Evolutionary conservation across 768 basidiomycete species (phyloP), one percentile per base, ranked within the genome.

Genomic region (Artomyces pyxidatus): DNA sequence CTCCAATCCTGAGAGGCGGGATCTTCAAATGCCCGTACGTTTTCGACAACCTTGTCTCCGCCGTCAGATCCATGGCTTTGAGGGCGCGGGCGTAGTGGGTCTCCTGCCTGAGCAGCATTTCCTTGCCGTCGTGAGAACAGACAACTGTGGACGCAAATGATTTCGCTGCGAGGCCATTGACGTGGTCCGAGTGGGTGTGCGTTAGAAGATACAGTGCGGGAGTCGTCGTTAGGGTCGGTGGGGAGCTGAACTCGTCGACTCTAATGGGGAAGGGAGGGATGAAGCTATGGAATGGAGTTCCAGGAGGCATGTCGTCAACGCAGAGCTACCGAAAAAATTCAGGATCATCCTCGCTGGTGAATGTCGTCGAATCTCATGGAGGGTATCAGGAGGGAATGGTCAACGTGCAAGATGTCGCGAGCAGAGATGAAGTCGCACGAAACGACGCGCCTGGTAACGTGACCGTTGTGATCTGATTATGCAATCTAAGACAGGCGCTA

Each of bases 161-260:
- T 50, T 81, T 78, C 21, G 86, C 77, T 17, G 81, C 74, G 23
- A 96, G 73, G 4, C 94, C 92, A 37, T 66, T 67, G 45, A 91
- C 74, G 60, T 96, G 93, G 65, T 95, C 93, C 0, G 91, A 76
- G 66, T 95, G 94, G 0, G 91, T 88, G 61, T 96, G 92, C 0
- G 85, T 81, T 47, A 96, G 76, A n/a, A 96, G 76, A 62, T 89
- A 79, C 10, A 92, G 64, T 8, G 69, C 61, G 4, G 74, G 70
- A 8, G 68, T 48, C 37, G 65, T 58, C 50, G 71, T 58, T 17
- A 65, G 63, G 29, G 64, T 57, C 26, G 63, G 45, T 8, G 65
- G 60, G 38, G 65, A 59, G 3, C 78, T 71, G 64, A 98, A 98
- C 52, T 82, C 78, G 61, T 98, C 94, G 25, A 97, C 83, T 1